Evolutionary conservation across 1,284 basidiomycete species (phyloP).

Genomic region (Ganoderma leucocontextum): DNA sequence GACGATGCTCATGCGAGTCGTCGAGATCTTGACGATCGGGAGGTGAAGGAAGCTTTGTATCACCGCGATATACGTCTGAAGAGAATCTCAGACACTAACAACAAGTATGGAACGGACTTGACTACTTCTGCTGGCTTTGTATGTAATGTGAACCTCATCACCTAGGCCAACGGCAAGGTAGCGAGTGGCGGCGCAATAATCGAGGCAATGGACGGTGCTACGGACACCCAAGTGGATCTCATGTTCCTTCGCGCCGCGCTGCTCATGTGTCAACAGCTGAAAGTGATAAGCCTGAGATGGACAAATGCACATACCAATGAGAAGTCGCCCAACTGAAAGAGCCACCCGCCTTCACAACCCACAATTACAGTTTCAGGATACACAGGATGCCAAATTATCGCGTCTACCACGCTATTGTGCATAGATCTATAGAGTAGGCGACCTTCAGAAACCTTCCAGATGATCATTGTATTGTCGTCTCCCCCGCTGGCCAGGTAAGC

Average conservation of each 20-base stretch:
- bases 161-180: neutral
- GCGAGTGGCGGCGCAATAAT: neutral
- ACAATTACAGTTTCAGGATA: neutral
- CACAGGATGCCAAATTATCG: neutral
- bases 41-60: neutral
- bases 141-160: neutral
- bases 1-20: neutral
- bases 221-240: neutral
- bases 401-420: neutral
- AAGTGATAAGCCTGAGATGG: too few species aligned
- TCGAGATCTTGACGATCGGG: neutral
- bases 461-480: neutral
- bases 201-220: neutral
- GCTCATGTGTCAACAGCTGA: neutral
- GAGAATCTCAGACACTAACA: neutral
- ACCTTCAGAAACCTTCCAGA: neutral
- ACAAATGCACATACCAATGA: neutral
- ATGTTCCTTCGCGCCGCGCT: neutral
- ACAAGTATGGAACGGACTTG: neutral
- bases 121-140: neutral
- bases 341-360: neutral
- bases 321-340: neutral
- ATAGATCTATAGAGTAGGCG: neutral
- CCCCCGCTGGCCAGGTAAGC: neutral
- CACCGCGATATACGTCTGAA: neutral